Percentiles rank a stretch among this genome's conserved stretches.
These are phyloP conservation scores for Pythium rhizo-oryzae DNA, from an alignment of 352 stramenopile genomes.

Conservation along the genomic window DNA sequence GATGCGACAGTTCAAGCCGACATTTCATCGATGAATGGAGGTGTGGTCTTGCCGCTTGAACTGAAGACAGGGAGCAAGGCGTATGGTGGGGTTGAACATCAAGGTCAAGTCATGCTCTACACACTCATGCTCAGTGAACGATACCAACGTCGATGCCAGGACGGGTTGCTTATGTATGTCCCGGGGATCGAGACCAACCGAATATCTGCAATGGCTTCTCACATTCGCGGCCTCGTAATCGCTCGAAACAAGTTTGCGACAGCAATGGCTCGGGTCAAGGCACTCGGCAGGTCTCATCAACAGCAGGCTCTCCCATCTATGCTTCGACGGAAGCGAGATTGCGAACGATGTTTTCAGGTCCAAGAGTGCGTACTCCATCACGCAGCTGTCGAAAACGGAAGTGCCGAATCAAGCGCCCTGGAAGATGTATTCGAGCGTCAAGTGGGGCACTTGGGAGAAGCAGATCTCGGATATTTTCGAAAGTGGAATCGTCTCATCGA, in stretches of 20 bases:
- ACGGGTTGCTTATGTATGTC: constrained; percentile 77
- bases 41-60: constrained; percentile 69
- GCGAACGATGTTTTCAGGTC: constrained; percentile 79
- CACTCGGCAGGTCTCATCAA: constrained; percentile 49
- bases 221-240: constrained; percentile 69
- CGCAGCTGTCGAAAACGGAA: constrained; percentile 74
- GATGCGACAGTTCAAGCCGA: constrained; percentile 68
- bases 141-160: constrained; percentile 59
- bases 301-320: constrained; percentile 65
- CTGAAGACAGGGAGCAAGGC: constrained; percentile 88
- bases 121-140: constrained; percentile 82
- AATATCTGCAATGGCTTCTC: constrained; percentile 54
- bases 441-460: constrained; percentile 52
- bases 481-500: constrained; percentile 76
- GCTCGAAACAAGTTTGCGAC: constrained; percentile 72
- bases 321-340: constrained; percentile 66
- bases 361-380: constrained; percentile 89
- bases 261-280: constrained; percentile 60
- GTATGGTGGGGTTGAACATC: constrained; percentile 56
- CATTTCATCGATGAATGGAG: constrained; percentile 29
- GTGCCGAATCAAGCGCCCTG: constrained; percentile 59
- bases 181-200: constrained; percentile 71
- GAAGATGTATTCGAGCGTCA: constrained; percentile 67
- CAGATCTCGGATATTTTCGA: constrained; percentile 70
- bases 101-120: constrained; percentile 90